Conservation (phyloP, 2,329 filamentous ascomycete species). For the Diplocarpon rosae region DNA sequence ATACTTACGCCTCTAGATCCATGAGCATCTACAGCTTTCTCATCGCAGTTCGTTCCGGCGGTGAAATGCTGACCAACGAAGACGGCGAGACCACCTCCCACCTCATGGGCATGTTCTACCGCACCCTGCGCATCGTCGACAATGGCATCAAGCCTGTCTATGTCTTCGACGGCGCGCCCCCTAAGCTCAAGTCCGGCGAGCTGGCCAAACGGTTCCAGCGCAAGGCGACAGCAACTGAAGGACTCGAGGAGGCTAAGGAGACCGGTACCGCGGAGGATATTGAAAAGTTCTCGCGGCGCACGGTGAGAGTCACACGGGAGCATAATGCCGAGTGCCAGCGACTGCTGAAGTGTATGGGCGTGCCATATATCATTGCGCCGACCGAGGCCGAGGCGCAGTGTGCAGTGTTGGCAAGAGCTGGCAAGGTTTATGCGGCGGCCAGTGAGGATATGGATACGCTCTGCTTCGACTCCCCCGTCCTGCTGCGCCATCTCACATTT, state of each 20-base stretch:
- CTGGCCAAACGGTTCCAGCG: conserved; percentile 91
- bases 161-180: conserved; percentile 93
- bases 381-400: conserved; percentile 98
- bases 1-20: conserved; percentile 43
- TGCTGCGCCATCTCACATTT: conserved; percentile 88
- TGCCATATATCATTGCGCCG: conserved; percentile 88
- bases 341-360: conserved; percentile 86
- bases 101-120: conserved; percentile 99
- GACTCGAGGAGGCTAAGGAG: conserved; percentile 90
- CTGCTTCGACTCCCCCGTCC: conserved; percentile 85
- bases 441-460: conserved; percentile 99
- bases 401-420: conserved; percentile 75
- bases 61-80: conserved; percentile 92
- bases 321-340: conserved; percentile 93
- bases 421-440: conserved; percentile 93
- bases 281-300: conserved; percentile 90
- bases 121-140: conserved; percentile 93
- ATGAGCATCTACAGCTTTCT: conserved; percentile 99
- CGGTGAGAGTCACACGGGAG: conserved; percentile 88
- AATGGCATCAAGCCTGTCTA: conserved; percentile 98
- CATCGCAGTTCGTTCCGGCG: conserved; percentile 91
- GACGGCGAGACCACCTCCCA: conserved; percentile 95
- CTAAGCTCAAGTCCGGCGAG: conserved; percentile 95
- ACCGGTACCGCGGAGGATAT: conserved; percentile 95
- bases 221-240: conserved; percentile 84